Conservation (phyloP, 2,329 filamentous ascomycete genomes). For the Xylariaceae sp. region DNA sequence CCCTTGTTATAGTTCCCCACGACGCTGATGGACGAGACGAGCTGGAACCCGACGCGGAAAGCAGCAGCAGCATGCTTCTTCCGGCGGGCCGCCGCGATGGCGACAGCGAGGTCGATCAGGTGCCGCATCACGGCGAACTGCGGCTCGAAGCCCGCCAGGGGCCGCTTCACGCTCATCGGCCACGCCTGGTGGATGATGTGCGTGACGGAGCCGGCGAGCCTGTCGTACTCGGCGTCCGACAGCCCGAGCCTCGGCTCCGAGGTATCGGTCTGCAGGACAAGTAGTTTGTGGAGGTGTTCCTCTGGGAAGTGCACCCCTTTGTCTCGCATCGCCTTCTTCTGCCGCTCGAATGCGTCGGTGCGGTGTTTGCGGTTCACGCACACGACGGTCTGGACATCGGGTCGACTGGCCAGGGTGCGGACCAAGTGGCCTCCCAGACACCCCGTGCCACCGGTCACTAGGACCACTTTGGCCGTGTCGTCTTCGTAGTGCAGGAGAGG, state of each 20-base stretch:
- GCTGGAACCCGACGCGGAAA: too few species aligned
- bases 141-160: constrained; percentile 34
- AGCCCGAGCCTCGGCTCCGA: constrained; percentile 40
- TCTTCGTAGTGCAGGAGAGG: too few species aligned
- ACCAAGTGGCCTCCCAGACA: constrained; percentile 11
- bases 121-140: constrained; percentile 43
- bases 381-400: constrained; percentile 5
- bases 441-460: constrained; percentile 29
- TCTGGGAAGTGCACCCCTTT: constrained; percentile 11
- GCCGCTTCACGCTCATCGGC: constrained; percentile 41
- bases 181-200: constrained; percentile 49
- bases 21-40: constrained; percentile 43
- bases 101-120: constrained; percentile 40
- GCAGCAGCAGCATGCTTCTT: too few species aligned
- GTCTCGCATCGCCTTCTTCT: constrained; percentile 10
- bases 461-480: too few species aligned
- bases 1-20: too few species aligned
- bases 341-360: constrained; percentile 9
- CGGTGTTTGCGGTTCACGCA: constrained; percentile 16
- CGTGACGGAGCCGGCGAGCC: constrained; percentile 33
- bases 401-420: background rate
- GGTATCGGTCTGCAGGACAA: constrained; percentile 37
- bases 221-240: constrained; percentile 30
- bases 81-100: constrained; percentile 10
- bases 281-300: constrained; percentile 30